Base-by-base conservation (phyloP, 495 filamentous ascomycete genomes). In the Hypoxylon cercidicola region DNA sequence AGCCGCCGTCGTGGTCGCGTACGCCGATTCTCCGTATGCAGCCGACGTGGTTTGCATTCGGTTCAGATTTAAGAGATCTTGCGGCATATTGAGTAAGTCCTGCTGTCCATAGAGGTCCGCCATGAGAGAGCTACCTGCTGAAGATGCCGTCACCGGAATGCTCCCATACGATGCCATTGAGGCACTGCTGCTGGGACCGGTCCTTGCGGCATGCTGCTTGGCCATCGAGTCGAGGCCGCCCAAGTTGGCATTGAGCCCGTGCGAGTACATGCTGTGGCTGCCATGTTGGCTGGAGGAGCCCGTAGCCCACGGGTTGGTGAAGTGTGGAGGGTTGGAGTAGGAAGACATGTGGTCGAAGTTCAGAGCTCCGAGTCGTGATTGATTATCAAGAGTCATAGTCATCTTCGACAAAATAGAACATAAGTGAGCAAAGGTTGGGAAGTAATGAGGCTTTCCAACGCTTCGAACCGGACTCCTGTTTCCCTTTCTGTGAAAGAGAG, bases 261-360 rank as follows among this genome's bases (percentile, higher is more conserved):
- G 79, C 79, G 74, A 86, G 78, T 87, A 84, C 81, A 85, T 64
- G 84, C 82, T 78, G 85, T 84, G 72, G 82, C 77, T 77, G 32
- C 71, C 73, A 59, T 69, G 64, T 60, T 81, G 78, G 43, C 81
- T 80, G 47, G 86, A 79, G 16, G 88, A 84, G 23, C 88, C 82
- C 55, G 89, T 80, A 55, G 81, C 82, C 93, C 93, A 98, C 13
- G 94, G 94, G 75, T 98, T 93, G 72, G 91, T 93, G 81, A 98
- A 98, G 72, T 94, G 90, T 47, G 93, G 92, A 44, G 86, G 76
- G 50, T 81, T 89, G 34, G 76, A 74, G 72, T 80, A 81, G 70
- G 86, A 84, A 79, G 81, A 79, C 79, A 83, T 81, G 75, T 87
- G 87, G 76, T 94, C 90, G 82, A 93, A 96, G 76, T 86, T 85